These are phyloP conservation scores for Bacidia gigantensis DNA, from an alignment of 495 filamentous ascomycete genomes.

Conservation along the genomic window DNA sequence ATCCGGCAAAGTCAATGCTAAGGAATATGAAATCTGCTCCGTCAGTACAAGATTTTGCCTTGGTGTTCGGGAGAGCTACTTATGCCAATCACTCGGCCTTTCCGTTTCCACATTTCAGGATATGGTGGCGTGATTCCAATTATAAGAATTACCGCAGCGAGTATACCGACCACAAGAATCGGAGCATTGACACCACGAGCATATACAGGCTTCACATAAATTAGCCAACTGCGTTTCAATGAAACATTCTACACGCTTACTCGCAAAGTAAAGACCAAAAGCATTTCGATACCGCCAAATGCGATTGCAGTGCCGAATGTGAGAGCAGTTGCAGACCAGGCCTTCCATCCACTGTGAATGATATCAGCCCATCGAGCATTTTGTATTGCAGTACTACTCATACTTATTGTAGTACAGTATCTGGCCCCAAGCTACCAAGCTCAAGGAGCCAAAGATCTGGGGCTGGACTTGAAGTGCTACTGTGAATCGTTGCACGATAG, in stretches of 20 bases:
- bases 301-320: background rate
- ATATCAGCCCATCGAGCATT: background rate
- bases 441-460: conserved; percentile 52
- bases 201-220: background rate
- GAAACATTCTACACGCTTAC: background rate
- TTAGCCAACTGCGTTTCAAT: background rate
- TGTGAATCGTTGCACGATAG: conserved; percentile 50
- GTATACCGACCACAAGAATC: background rate
- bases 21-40: background rate
- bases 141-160: background rate
- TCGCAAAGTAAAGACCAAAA: background rate
- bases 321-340: background rate
- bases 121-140: background rate
- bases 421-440: conserved; percentile 53
- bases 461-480: conserved; percentile 62
- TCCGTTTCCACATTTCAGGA: background rate
- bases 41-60: background rate
- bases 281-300: background rate
- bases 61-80: background rate
- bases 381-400: too few relatives aligned
- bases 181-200: background rate
- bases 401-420: conserved; percentile 41
- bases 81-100: background rate
- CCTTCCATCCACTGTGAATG: background rate
- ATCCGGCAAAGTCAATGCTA: background rate